These are phyloP conservation scores for Scedosporium minutisporum DNA, from an alignment of 2,329 filamentous ascomycete species.

Conservation along the genomic window DNA sequence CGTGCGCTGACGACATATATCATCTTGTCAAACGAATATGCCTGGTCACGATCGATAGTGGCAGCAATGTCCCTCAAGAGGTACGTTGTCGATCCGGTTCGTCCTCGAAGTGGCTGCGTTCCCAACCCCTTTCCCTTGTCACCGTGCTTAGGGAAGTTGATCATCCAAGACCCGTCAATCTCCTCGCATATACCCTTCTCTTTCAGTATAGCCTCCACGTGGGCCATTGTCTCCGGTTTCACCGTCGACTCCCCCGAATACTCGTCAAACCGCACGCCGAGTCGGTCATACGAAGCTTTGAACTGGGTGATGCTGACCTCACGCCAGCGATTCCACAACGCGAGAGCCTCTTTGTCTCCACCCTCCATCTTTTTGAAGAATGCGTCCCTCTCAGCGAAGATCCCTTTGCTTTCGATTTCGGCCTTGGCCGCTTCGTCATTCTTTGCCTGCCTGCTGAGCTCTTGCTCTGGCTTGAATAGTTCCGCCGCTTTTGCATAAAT, in stretches of 20 bases:
- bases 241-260: conserved; percentile 60
- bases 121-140: conserved; percentile 50
- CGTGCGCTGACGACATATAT: conserved; percentile 27
- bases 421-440: conserved; percentile 19
- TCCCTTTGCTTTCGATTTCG: conserved; percentile 22
- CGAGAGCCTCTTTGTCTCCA: conserved; percentile 37
- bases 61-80: conserved; percentile 61
- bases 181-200: conserved; percentile 52
- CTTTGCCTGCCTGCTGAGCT: conserved; percentile 23
- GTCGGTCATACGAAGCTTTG: conserved; percentile 37
- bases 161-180: conserved; percentile 56
- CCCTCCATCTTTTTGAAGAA: conserved; percentile 47
- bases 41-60: conserved; percentile 43
- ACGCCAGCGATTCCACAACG: conserved; percentile 40
- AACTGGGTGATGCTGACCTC: conserved; percentile 42
- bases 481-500: conserved; percentile 44
- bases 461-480: conserved; percentile 52
- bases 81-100: conserved; percentile 55
- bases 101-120: conserved; percentile 55
- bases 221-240: conserved; percentile 39
- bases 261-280: conserved; percentile 45
- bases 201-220: conserved; percentile 48
- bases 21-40: conserved; percentile 29
- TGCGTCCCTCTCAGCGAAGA: conserved; percentile 37
- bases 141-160: conserved; percentile 60